Conservation (phyloP, 2,329 filamentous ascomycete species). For the Penicillium sp. region DNA sequence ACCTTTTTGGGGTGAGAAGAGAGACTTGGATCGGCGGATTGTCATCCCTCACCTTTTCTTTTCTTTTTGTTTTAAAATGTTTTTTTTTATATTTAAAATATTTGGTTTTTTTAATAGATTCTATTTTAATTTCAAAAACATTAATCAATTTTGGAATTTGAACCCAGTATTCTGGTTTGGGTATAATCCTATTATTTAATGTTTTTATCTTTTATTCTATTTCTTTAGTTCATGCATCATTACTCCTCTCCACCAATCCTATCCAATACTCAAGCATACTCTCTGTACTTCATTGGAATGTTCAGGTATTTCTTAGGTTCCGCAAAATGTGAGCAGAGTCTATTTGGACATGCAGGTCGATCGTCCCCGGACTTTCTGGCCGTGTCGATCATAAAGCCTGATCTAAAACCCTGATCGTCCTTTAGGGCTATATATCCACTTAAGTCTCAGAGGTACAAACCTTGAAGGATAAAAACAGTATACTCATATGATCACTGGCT, state of each 20-base stretch:
- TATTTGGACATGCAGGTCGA: constrained; percentile 24
- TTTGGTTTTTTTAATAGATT: no score
- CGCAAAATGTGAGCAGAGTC: constrained; percentile 28
- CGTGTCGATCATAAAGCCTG: constrained; percentile 2
- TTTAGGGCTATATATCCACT: not conserved
- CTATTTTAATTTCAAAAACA: no score
- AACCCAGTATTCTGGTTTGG: not conserved
- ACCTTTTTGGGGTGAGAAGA: constrained; percentile 7
- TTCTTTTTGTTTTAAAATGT: not conserved
- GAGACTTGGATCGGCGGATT: constrained; percentile 17
- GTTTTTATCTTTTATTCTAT: not conserved
- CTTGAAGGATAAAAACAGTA: not conserved
- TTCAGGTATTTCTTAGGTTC: constrained; percentile 17
- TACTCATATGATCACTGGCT: not conserved
- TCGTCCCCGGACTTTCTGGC: constrained; percentile 12
- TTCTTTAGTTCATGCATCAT: constrained; percentile 6
- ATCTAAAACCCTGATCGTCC: constrained; percentile 5
- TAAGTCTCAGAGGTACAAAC: not conserved
- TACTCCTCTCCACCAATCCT: constrained; percentile 5
- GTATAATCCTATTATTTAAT: not conserved
- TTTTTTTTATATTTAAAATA: not conserved
- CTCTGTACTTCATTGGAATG: constrained; percentile 20
- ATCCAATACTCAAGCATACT: constrained; percentile 6
- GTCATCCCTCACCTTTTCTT: constrained; percentile 20
- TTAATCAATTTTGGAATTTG: not conserved